Conservation (phyloP, 169 alveolate species). For the Plasmodium blacklocki region DNA sequence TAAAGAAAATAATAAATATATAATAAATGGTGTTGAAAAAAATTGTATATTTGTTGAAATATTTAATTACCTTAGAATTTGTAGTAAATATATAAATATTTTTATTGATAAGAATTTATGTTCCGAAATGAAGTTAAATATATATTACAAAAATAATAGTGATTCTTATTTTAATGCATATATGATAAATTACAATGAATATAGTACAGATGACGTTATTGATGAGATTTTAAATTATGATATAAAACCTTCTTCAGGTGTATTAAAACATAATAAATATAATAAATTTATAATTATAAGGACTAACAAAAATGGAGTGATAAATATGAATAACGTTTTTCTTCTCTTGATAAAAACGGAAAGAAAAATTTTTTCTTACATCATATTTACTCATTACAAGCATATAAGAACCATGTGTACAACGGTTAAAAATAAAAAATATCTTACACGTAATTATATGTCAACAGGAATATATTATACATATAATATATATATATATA, state of each 20-base stretch:
- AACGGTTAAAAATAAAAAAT: slow-evolving; percentile 12
- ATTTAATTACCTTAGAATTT: slow-evolving; percentile 40
- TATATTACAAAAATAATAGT: slow-evolving; percentile 36
- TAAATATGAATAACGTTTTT: slow-evolving; percentile 13
- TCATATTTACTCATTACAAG: slow-evolving; percentile 22
- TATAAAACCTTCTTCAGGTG: slow-evolving; percentile 30
- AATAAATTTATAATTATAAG: slow-evolving; percentile 43
- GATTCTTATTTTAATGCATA: slow-evolving; percentile 58
- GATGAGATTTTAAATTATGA: slow-evolving; percentile 31
- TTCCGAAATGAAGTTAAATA: slow-evolving; percentile 41
- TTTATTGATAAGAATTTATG: slow-evolving; percentile 27
- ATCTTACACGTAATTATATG: neutral
- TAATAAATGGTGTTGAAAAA: slow-evolving; percentile 4
- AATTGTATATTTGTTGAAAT: slow-evolving; percentile 34
- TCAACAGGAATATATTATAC: neutral
- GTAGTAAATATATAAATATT: slow-evolving; percentile 26
- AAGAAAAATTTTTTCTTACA: slow-evolving; percentile 32
- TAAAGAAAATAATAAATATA: neutral
- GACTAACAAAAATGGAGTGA: slow-evolving; percentile 12
- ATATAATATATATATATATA: neutral
- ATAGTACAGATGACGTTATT: neutral
- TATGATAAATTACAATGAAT: slow-evolving; percentile 29
- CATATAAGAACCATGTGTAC: neutral
- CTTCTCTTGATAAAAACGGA: slow-evolving; percentile 45
- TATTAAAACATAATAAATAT: slow-evolving; percentile 19